phyloP scores from a whole-genome alignment of 2,329 filamentous ascomycete species.

The Aspergillus spinulosporus region DNA sequence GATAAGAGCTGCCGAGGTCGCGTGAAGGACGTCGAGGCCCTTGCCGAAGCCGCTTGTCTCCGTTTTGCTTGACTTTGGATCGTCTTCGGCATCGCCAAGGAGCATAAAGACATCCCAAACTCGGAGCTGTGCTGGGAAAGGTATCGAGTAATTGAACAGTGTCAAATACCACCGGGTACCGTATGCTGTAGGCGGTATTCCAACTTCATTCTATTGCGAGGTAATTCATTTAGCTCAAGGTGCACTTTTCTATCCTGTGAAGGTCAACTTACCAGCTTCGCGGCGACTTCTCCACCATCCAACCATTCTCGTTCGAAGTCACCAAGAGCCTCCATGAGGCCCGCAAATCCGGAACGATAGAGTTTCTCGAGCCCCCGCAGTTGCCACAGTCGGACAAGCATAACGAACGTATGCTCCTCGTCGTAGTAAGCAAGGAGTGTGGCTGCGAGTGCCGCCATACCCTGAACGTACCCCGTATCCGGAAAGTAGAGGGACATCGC shows the following conservation, averaged over 20 bases:
- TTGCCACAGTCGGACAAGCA: slow-evolving; percentile 94
- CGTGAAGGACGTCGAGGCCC: slow-evolving; percentile 84
- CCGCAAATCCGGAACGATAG: slow-evolving; percentile 80
- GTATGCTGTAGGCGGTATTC: slow-evolving; percentile 86
- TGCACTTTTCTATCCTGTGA: background rate
- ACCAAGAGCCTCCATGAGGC: slow-evolving; percentile 78
- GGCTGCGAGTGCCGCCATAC: slow-evolving; percentile 91
- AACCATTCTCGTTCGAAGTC: slow-evolving; percentile 89
- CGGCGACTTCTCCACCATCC: slow-evolving; percentile 70
- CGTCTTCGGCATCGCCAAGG: slow-evolving; percentile 69
- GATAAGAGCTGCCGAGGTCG: slow-evolving; percentile 83
- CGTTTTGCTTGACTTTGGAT: slow-evolving; percentile 25
- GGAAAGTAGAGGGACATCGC: slow-evolving; percentile 88
- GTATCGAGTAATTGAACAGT: slow-evolving; percentile 94
- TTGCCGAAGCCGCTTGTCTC: slow-evolving; percentile 51
- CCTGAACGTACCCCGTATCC: slow-evolving; percentile 91
- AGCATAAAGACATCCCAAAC: slow-evolving; percentile 99
- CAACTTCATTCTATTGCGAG: slow-evolving; percentile 59
- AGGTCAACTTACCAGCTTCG: slow-evolving; percentile 67
- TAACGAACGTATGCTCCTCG: slow-evolving; percentile 89
- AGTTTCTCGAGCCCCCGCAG: slow-evolving; percentile 81
- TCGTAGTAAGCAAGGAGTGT: slow-evolving; percentile 96
- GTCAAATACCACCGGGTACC: slow-evolving; percentile 97
- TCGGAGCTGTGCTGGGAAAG: slow-evolving; percentile 88
- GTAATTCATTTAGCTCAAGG: background rate